Percentiles rank a stretch among this genome's conserved stretches.
Evolutionary conservation across 2,329 filamentous ascomycete species (phyloP).

Genomic region (Ascochyta clinopodiicola): DNA sequence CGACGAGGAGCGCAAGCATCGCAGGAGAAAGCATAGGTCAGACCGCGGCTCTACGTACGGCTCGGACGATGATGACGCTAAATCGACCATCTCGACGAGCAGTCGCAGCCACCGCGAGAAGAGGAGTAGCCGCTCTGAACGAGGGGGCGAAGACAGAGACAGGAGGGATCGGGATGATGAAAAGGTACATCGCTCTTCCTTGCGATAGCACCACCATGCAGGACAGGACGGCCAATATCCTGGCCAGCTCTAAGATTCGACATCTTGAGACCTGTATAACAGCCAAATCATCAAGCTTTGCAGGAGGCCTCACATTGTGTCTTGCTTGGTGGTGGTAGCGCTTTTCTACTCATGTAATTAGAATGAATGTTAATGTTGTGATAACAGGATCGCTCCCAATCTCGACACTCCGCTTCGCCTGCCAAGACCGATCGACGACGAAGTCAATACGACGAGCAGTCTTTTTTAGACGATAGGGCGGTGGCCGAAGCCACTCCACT

Average conservation of each 20-base stretch:
- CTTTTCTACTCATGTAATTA: constrained; percentile 36
- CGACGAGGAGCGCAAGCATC: constrained; percentile 51
- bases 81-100: constrained; percentile 44
- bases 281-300: constrained; percentile 2
- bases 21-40: constrained; percentile 53
- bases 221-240: background rate
- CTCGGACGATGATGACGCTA: constrained; percentile 48
- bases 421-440: constrained; percentile 33
- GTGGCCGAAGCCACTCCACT: constrained; percentile 58
- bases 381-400: constrained; percentile 40
- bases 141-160: constrained; percentile 43
- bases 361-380: constrained; percentile 41
- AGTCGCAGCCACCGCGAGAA: constrained; percentile 50
- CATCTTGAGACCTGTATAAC: background rate
- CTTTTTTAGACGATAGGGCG: constrained; percentile 71
- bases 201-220: constrained; percentile 27
- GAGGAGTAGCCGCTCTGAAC: constrained; percentile 47
- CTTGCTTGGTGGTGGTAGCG: constrained; percentile 17
- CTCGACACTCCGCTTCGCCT: constrained; percentile 33
- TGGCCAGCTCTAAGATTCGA: constrained; percentile 2
- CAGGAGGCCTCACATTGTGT: background rate
- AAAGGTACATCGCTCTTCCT: constrained; percentile 48
- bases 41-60: constrained; percentile 49
- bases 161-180: constrained; percentile 44
- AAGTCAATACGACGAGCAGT: constrained; percentile 52